Evolutionary conservation across 1,284 basidiomycete species (phyloP), one percentile per base, ranked within the genome.

Genomic region (Albatrellus sp.): DNA sequence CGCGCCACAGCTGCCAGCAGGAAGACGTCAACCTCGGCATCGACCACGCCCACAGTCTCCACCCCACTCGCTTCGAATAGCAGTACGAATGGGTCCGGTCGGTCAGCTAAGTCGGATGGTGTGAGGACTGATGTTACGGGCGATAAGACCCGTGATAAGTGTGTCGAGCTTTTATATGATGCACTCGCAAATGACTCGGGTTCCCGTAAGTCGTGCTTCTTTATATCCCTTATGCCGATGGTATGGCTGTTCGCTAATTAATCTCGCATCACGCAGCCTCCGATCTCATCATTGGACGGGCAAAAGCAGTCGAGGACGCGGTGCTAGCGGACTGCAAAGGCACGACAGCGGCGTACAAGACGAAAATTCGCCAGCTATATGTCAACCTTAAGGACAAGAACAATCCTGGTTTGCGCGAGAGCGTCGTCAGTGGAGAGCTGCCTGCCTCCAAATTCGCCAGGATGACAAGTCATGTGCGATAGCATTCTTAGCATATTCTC

Each of bases 311-410:
- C 37, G 86, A 88, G 60, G 65, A 66, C 32, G 67, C 69, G 0
- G 76, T 85, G 0, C 68, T 65, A 46, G 51, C 56, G 3, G 71
- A 73, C 43, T 69, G 68, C 48, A 69, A 67, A 3, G 64, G 63
- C 20, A 73, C 63, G 3, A 62, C 55, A 2, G 57, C 62, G n/a
- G 63, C 54, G 5, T 92, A 91, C 62, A 81, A 78, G 52, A 62
- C 70, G 60, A 97, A 91, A 62, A 88, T 98, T 49, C 81, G 94
- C 24, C 83, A 82, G n/a, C 65, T 98, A 33, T 93, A 78, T 58
- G 82, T 96, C 54, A 98, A 86, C 61, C 70, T 98, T 53, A 97
- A 96, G 62, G 94, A 96, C 64, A 94, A 92, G 66, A 81, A 83
- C 55, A 98, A 98, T 61, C 92, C 92, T 8, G 74, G 75, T 17